Evolutionary conservation across 2,329 filamentous ascomycete species (phyloP).

Genomic region (Penicillium fuscoglaucum): DNA sequence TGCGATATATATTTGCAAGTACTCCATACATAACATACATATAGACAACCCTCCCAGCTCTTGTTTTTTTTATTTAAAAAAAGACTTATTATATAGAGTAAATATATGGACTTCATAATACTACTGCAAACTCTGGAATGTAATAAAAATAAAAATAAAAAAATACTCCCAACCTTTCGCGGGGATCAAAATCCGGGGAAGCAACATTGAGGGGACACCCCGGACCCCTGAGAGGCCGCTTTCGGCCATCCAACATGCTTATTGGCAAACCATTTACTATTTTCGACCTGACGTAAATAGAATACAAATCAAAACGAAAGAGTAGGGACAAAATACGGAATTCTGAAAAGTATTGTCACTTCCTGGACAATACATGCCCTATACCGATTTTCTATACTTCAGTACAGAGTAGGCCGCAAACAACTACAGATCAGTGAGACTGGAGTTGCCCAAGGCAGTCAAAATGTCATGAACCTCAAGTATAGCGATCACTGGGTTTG

Average conservation of each 20-base stretch:
- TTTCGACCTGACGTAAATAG: constrained; percentile 9
- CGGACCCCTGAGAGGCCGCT: not conserved
- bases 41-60: too few species aligned
- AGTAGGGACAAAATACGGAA: not conserved
- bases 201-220: constrained; percentile 1
- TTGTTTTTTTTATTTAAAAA: too few species aligned
- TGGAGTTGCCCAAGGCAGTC: not conserved
- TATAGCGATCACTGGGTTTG: constrained; percentile 8
- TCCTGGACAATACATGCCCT: not conserved
- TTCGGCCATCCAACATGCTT: not conserved
- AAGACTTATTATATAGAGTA: not conserved
- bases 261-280: not conserved
- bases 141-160: not conserved
- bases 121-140: not conserved
- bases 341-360: constrained; percentile 2
- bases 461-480: not conserved
- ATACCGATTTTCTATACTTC: constrained; percentile 5
- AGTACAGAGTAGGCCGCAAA: not conserved
- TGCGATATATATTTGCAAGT: not conserved
- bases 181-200: constrained; percentile 10
- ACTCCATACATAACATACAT: too few species aligned
- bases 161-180: not conserved
- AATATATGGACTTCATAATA: not conserved
- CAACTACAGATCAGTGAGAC: not conserved
- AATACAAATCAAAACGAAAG: not conserved